Conservation (phyloP, 2,329 filamentous ascomycete genomes). For the Cryphonectria japonica region DNA sequence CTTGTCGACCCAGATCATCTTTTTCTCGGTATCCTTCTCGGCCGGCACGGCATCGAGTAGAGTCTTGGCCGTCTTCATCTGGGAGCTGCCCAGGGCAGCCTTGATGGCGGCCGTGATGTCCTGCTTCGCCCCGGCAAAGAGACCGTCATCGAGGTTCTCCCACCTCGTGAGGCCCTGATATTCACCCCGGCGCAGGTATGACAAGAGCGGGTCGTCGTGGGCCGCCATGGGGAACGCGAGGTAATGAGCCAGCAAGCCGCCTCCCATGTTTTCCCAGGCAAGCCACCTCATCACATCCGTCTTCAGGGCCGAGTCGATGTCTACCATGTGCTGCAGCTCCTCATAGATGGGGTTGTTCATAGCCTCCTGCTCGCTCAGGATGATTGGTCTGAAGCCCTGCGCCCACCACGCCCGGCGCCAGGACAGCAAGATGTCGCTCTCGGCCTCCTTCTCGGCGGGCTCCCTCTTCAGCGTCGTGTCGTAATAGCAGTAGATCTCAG, state of each 20-base stretch:
- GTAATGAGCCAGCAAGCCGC: conserved; percentile 78
- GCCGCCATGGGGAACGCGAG: conserved; percentile 83
- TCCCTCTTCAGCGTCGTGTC: conserved; percentile 69
- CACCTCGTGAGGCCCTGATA: conserved; percentile 76
- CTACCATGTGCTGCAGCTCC: conserved; percentile 62
- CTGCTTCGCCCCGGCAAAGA: conserved; percentile 72
- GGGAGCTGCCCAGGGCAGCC: conserved; percentile 58
- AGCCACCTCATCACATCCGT: conserved; percentile 81
- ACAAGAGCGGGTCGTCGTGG: conserved; percentile 72
- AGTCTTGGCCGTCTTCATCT: conserved; percentile 60
- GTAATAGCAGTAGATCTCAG: conserved; percentile 89
- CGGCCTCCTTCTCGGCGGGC: conserved; percentile 67
- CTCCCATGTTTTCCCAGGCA: conserved; percentile 90
- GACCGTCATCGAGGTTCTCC: conserved; percentile 68
- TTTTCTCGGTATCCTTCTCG: conserved; percentile 39
- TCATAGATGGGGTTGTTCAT: conserved; percentile 81
- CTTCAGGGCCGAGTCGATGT: conserved; percentile 66
- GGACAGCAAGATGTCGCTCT: conserved; percentile 77
- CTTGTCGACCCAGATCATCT: conserved; percentile 67
- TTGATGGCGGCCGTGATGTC: conserved; percentile 67
- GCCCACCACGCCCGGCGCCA: conserved; percentile 98
- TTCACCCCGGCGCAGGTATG: conserved; percentile 74
- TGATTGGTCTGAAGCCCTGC: conserved; percentile 83
- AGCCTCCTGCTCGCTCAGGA: conserved; percentile 79
- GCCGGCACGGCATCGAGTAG: conserved; percentile 64